Evolutionary conservation across 169 alveolate species (phyloP).

Genomic region (Plasmodium vinckei): DNA sequence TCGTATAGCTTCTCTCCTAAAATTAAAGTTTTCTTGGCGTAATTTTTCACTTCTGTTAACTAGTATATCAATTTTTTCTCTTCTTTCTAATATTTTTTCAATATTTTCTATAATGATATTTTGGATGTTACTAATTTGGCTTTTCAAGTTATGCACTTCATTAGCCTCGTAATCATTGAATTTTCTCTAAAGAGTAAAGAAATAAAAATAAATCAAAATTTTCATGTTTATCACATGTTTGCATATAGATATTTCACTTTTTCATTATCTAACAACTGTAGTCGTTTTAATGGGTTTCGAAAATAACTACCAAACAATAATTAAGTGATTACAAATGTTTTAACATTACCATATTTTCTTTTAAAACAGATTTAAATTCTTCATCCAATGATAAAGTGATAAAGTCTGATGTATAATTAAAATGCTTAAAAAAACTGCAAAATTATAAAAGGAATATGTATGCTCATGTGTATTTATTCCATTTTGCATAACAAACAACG

Average conservation of each 20-base stretch:
- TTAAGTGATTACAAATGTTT: neutral
- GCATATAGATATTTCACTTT: neutral
- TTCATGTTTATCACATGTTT: neutral
- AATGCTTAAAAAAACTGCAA: slow-evolving; percentile 61
- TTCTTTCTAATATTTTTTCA: slow-evolving; percentile 71
- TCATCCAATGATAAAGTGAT: slow-evolving; percentile 72
- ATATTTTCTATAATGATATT: slow-evolving; percentile 70
- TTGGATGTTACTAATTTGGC: slow-evolving; percentile 66
- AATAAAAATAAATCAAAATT: neutral
- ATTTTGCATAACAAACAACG: neutral
- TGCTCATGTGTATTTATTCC: neutral
- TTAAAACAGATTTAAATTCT: slow-evolving; percentile 66
- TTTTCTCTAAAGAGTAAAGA: slow-evolving; percentile 18
- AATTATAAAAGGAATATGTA: slow-evolving; percentile 5
- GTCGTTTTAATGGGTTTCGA: too few relatives aligned
- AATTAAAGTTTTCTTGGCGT: slow-evolving; percentile 58
- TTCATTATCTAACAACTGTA: neutral
- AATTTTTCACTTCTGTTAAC: slow-evolving; percentile 72
- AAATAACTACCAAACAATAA: too few relatives aligned
- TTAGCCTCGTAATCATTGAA: slow-evolving; percentile 65
- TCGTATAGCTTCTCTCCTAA: slow-evolving; percentile 66
- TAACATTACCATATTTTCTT: slow-evolving; percentile 62
- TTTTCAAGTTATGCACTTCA: slow-evolving; percentile 70
- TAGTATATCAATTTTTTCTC: slow-evolving; percentile 68
- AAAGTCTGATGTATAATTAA: slow-evolving; percentile 53